These are phyloP conservation scores for Plantago major DNA, from an alignment of 257 asterid genomes.

Conservation along the genomic window DNA sequence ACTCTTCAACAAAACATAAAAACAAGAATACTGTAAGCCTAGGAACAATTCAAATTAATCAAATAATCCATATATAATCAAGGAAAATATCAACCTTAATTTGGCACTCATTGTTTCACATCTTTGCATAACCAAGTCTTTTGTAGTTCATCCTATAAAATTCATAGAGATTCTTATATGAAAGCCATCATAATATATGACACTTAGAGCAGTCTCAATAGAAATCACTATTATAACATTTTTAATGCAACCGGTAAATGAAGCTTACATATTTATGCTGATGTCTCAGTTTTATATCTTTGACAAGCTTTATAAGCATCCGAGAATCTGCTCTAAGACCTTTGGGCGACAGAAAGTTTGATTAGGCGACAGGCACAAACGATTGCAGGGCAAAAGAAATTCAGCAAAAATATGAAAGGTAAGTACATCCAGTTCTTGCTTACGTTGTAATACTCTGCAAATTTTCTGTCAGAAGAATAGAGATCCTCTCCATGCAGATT, in stretches of 20 bases:
- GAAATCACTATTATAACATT: constrained; percentile 3
- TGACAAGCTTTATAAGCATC: constrained; percentile 95
- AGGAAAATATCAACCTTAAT: constrained; percentile 56
- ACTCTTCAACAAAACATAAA: constrained; percentile 49
- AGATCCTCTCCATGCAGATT: constrained; percentile 85
- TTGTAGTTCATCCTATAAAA: constrained; percentile 82
- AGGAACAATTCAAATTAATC: constrained; percentile 5
- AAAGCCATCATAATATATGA: constrained; percentile 8
- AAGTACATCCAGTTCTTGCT: constrained; percentile 17
- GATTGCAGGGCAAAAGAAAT: constrained; percentile 15
- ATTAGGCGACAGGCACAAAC: constrained; percentile 16
- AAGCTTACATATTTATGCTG: constrained; percentile 92
- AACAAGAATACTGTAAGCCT: constrained; percentile 25
- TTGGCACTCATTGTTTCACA: constrained; percentile 99
- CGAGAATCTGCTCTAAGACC: constrained; percentile 99
- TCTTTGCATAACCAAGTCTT: constrained; percentile 96
- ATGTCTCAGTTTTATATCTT: constrained; percentile 88
- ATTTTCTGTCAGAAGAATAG: constrained; percentile 92
- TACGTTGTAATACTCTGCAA: constrained; percentile 92
- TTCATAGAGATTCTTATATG: constrained; percentile 10
- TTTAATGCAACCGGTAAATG: constrained; percentile 1
- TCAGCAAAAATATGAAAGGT: constrained; percentile 7
- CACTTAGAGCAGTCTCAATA: constrained; percentile 13
- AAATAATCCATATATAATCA: constrained; percentile 8
- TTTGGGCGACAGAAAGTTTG: constrained; percentile 27